Evolutionary conservation across 129 eudicot species (phyloP), one percentile per base, ranked within the genome.

Genomic region (Calendula officinalis): DNA sequence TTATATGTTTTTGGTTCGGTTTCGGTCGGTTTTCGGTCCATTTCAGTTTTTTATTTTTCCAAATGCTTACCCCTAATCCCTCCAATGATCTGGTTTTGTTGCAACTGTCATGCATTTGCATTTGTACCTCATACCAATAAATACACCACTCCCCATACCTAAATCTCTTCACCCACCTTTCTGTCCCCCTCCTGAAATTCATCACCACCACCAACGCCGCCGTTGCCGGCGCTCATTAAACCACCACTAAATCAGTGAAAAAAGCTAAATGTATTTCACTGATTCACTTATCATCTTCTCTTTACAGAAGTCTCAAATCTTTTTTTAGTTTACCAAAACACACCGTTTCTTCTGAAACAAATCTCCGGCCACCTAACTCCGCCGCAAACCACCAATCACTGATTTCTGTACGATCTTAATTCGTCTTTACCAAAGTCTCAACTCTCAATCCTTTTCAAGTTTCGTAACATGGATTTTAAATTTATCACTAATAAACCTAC

Each of bases 151-250:
- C 60, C 59, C 67, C 48, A 36, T 30, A 22, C 71, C 67, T 49
- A 54, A 54, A 75, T 60, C 75, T 68, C 68, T 54, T 36, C 66
- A 61, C 64, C 70, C 36, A 75, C 75, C 70, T 17, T 61, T 62
- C 66, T 75, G 70, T 44, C 69, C 70, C 56, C 59, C 58, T 60
- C 51, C 75, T 61, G 54, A 65, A 65, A 38, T 8, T 45, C 71
- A 1, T 8, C 59, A 54, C 70, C 64, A 53, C 53, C 62, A 22
- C 69, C 56, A 9, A 3, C 51, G 9, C 42, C 71, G 22, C 42
- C 50, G 33, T 30, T 32, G 39, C 15, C 73, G 13, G 39, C 22
- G 67, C 39, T 22, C 30, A 22, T 2, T 22, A 22, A 14, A 8
- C 55, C 44, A 56, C 63, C 56, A 6, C 51, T 40, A 39, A 0